Evolutionary conservation across 2,329 filamentous ascomycete species (phyloP), one percentile per base, ranked within the genome.

Genomic region (Stemphylium vesicarium): DNA sequence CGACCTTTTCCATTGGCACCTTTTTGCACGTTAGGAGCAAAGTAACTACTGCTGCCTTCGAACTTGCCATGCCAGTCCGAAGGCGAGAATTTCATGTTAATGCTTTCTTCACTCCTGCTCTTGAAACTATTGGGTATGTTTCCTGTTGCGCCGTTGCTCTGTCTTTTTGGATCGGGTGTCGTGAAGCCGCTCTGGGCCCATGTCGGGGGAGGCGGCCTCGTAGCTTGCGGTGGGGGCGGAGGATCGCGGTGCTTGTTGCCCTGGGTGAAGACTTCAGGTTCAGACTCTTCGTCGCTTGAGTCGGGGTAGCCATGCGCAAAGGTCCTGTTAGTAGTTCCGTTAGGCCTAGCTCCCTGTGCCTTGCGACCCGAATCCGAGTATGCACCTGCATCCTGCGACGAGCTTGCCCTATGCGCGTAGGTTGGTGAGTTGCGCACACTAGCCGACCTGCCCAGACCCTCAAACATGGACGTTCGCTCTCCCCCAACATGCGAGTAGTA

Each of bases 381-480:
- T 3, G 62, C 66, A 2, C 68, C 69, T 11, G 56, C 41, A 32
- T 73, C 68, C 3, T 59, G 56, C 9, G 67, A 65, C 3, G 67
- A 56, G 20, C 51, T 63, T 2, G 64, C 60, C 31, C 69, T 59
- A 13, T 70, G 59, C 4, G 58, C 42, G 20, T 66, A 63, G 11
- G 63, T 73, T 7, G 81, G 78, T 2, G 81, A 78, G 61, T 82
- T 79, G 33, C 82, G 79, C 50, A 81, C 79, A 62, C 82, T 86
- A 11, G 80, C 74, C 48, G 84, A 84, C 39, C 83, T 79, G 39
- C 78, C 77, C 8, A 86, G 62, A 13, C 79, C 78, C 31, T 82
- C 80, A 35, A 79, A 80, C 63, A 86, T 79, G 50, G 83, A 82
- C 0, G 81, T 86, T 60, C 79, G 83, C 66, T 88, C 85, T 29